A percentile compares a stretch with the other conserved stretches of the same genome.
Evolutionary conservation across 129 eudicot species (phyloP).

Genomic region (Ambrosia artemisiifolia): DNA sequence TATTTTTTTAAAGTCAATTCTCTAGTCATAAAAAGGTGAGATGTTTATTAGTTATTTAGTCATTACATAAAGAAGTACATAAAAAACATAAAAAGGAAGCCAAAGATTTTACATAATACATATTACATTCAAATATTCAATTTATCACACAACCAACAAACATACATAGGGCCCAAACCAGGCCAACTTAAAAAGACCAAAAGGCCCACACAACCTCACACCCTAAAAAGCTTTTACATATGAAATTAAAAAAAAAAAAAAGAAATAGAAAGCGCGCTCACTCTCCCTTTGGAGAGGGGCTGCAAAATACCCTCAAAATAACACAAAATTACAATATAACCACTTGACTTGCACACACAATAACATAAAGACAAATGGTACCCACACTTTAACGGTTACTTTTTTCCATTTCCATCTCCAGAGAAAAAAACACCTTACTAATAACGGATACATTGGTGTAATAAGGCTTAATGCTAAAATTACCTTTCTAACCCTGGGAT

Average conservation of each 20-base stretch:
- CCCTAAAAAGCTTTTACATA: slow-evolving; percentile 4
- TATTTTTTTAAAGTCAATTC: not conserved
- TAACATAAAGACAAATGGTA: slow-evolving; percentile 18
- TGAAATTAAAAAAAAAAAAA: not conserved
- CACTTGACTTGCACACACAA: slow-evolving; percentile 30
- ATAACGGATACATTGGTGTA: slow-evolving; percentile 33
- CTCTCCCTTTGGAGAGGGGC: slow-evolving; percentile 89
- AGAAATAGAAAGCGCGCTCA: slow-evolving; percentile 39
- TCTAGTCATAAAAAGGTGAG: not conserved
- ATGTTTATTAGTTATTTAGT: not conserved
- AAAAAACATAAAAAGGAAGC: not conserved
- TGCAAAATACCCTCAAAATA: slow-evolving; percentile 34
- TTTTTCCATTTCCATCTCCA: slow-evolving; percentile 23
- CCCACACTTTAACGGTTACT: slow-evolving; percentile 37
- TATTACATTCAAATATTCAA: not conserved
- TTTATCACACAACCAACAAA: not conserved
- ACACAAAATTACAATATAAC: slow-evolving; percentile 27
- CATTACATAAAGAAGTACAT: not conserved
- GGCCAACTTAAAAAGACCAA: slow-evolving; percentile 23
- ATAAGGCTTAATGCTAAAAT: slow-evolving; percentile 22
- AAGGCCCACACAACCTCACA: slow-evolving; percentile 22
- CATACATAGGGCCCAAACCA: slow-evolving; percentile 25
- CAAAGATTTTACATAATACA: slow-evolving; percentile 18
- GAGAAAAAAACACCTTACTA: slow-evolving; percentile 26
- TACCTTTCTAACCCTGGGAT: slow-evolving; percentile 26